phyloP scores from a whole-genome alignment of 345 rosid genomes.

The Excoecaria cochinchinensis region DNA sequence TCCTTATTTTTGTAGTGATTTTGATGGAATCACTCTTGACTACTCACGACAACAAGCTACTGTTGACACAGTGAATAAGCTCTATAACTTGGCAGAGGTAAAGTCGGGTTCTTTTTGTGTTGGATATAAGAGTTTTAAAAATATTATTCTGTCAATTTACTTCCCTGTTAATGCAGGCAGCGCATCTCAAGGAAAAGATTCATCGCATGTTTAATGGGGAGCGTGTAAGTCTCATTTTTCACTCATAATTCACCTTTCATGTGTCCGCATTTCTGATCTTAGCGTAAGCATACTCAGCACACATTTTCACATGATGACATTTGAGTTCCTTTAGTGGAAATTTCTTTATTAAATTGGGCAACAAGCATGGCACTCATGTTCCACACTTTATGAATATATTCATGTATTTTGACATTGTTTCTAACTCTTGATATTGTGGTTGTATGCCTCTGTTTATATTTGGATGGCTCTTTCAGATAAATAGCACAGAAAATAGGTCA shows the following conservation, averaged over 20 bases:
- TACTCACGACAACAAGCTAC: slow-evolving; percentile 80
- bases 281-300: background rate
- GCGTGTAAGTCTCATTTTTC: slow-evolving; percentile 50
- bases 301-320: background rate
- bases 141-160: background rate
- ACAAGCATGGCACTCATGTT: background rate
- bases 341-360: background rate
- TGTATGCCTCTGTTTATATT: slow-evolving; percentile 9
- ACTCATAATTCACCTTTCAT: background rate
- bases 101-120: slow-evolving; percentile 14
- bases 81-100: slow-evolving; percentile 76
- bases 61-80: slow-evolving; percentile 60
- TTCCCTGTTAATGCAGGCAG: slow-evolving; percentile 49
- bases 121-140: background rate
- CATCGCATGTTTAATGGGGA: slow-evolving; percentile 75
- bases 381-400: background rate
- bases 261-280: background rate
- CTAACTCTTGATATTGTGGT: background rate
- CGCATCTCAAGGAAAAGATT: slow-evolving; percentile 71
- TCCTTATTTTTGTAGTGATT: slow-evolving; percentile 46
- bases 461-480: slow-evolving; percentile 54
- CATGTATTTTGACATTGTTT: background rate
- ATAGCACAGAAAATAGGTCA: slow-evolving; percentile 87
- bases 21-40: slow-evolving; percentile 71
- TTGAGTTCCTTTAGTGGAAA: background rate